Percentiles rank a stretch among this genome's conserved stretches.
Conservation (phyloP, 768 basidiomycete genomes). For the Pisolithus microcarpus region DNA sequence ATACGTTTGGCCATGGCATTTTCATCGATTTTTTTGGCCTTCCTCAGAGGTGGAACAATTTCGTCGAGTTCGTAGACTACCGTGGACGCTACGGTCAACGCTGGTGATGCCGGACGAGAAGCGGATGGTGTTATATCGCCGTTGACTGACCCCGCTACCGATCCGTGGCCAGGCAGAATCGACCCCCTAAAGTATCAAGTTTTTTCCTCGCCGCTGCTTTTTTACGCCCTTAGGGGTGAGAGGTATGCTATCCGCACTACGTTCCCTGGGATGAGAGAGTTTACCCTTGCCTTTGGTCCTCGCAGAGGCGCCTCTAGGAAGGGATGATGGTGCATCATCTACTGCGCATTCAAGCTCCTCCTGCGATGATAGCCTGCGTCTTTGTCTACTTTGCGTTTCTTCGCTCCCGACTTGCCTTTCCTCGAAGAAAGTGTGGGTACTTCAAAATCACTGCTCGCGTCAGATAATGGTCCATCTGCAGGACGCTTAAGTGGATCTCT, state of each 20-base stretch:
- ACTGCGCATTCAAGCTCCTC: slow-evolving; percentile 45
- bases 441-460: slow-evolving; percentile 54
- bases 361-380: slow-evolving; percentile 28
- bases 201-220: slow-evolving; percentile 54
- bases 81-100: slow-evolving; percentile 43
- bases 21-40: slow-evolving; percentile 73
- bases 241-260: slow-evolving; percentile 49
- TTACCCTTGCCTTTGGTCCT: slow-evolving; percentile 50
- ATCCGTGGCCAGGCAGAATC: slow-evolving; percentile 50
- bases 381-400: slow-evolving; percentile 58
- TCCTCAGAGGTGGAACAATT: slow-evolving; percentile 59
- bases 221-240: slow-evolving; percentile 49
- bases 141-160: slow-evolving; percentile 42
- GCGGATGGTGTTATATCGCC: slow-evolving; percentile 66
- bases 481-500: slow-evolving; percentile 46
- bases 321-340: slow-evolving; percentile 32
- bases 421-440: slow-evolving; percentile 28
- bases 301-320: slow-evolving; percentile 20
- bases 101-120: slow-evolving; percentile 68
- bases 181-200: slow-evolving; percentile 38
- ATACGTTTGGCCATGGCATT: slow-evolving; percentile 65
- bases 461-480: slow-evolving; percentile 43
- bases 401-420: slow-evolving; percentile 40
- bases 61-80: slow-evolving; percentile 71
- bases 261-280: slow-evolving; percentile 40